Percentiles rank a stretch among this genome's conserved stretches.
phyloP scores from a whole-genome alignment of 805 yeast species.

The Jamesozyma gamospora region DNA sequence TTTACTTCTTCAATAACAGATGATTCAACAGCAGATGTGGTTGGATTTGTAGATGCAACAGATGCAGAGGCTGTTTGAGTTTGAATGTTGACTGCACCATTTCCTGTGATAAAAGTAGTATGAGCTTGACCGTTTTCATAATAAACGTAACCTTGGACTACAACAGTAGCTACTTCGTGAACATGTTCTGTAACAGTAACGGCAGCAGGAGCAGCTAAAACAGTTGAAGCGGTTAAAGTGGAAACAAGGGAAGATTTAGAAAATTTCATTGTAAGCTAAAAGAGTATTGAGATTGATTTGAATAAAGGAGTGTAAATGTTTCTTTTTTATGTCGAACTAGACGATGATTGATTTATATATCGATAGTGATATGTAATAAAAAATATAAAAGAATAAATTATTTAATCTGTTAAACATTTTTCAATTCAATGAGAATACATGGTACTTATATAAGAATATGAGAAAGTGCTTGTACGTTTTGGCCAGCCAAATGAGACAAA shows the following conservation, averaged over 20 bases:
- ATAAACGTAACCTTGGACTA: conserved; percentile 24
- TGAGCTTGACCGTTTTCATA: conserved; percentile 19
- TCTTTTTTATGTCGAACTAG: no score
- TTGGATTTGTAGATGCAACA: conserved; percentile 6
- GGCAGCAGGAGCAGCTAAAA: conserved; percentile 21
- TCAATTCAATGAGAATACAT: no score
- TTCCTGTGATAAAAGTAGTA: conserved; percentile 18
- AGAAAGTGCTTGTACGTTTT: not conserved
- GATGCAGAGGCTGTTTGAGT: conserved; percentile 2
- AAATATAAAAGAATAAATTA: no score
- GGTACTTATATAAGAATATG: no score
- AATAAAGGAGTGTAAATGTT: no score
- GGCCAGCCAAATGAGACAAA: no score
- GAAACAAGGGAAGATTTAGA: conserved; percentile 6
- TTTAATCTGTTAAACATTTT: no score
- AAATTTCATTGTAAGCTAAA: conserved; percentile 5
- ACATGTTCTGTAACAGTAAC: conserved; percentile 26
- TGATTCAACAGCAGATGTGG: conserved; percentile 1
- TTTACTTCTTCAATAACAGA: not conserved
- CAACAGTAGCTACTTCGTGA: conserved; percentile 17
- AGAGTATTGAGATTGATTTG: not conserved
- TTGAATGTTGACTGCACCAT: conserved; percentile 7
- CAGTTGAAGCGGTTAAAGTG: conserved; percentile 9
- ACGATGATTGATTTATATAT: no score
- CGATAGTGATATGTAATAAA: no score